phyloP scores from a whole-genome alignment of 2,329 filamentous ascomycete species.

The Arthrobotrys iridis region DNA sequence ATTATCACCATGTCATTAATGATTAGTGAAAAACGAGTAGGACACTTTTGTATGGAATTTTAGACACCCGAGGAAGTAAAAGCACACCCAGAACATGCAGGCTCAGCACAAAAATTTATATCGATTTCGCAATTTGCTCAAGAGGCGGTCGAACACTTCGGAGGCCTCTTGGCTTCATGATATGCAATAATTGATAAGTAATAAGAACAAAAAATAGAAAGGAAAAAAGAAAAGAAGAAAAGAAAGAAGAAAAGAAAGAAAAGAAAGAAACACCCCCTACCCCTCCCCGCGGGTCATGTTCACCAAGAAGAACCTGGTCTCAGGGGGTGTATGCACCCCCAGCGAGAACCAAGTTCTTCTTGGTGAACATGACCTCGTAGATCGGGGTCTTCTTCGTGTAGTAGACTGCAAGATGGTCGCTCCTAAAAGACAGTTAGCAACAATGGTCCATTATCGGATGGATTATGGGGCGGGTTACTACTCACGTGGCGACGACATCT shows the following conservation, averaged over 20 bases:
- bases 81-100: constrained; percentile 11
- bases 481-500: constrained; percentile 58
- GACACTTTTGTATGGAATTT: not conserved
- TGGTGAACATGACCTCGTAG: constrained; percentile 89
- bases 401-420: constrained; percentile 94
- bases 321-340: constrained; percentile 55
- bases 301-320: too few relatives aligned
- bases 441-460: constrained; percentile 55
- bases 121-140: not conserved
- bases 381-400: constrained; percentile 96
- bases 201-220: constrained; percentile 29
- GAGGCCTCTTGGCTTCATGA: constrained; percentile 12
- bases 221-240: constrained; percentile 70
- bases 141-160: constrained; percentile 42
- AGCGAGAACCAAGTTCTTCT: constrained; percentile 92
- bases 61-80: not conserved
- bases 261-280: too few relatives aligned
- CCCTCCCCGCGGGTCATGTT: too few relatives aligned
- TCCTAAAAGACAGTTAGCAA: constrained; percentile 68
- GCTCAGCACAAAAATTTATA: not conserved
- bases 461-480: constrained; percentile 55
- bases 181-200: not conserved
- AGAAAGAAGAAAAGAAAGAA: constrained; percentile 4
- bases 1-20: constrained; percentile 16
- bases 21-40: constrained; percentile 3